Base-by-base conservation (phyloP, 345 rosid species). In the Rhodamnia argentea region DNA sequence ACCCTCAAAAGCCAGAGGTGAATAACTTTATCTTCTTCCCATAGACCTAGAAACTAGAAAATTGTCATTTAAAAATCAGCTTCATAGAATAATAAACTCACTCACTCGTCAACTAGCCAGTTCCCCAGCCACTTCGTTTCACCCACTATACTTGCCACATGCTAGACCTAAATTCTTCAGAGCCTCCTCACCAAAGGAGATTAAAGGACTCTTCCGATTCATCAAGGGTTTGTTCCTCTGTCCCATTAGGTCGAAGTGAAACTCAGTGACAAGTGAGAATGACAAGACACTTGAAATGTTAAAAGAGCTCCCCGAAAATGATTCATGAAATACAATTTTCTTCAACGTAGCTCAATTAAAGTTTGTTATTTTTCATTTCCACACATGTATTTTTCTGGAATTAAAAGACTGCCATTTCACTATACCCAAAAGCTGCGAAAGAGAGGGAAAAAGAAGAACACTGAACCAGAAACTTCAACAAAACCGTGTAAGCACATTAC, bases 401-500 rank as follows among this genome's bases (percentile, higher is more conserved):
- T 70, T 70, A 23, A 1, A 32, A 1, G 47, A 70, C 44, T 16
- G 78, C 78, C 44, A 32, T 70, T 70, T 47, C 78, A 70, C 47
- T 55, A 9, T 3, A 70, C 32, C 32, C 47, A 70, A 70, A 18
- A 70, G 78, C 78, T 24, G 78, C 47, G 78, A 70, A 70, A 44
- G 1, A 32, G 24, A 64, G 6, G 0, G 24, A 32, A 8, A 70
- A 32, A 40, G 78, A 70, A 70, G 78, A 70, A 70, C 78, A 18
- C 47, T 0, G 0, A 32, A 0, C 37, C 78, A 23, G 78, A 32
- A 70, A 70, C 13, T 32, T 37, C 44, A 29, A 8, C 12, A 12
- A 2, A 64, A 64, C 44, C 0, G 0, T 0, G 76, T 29, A 8
- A 7, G 1, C 40, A 62, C 20, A 62, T 27, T 0, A 82, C 4